Evolutionary conservation across 257 asterid species (phyloP), one percentile per base, ranked within the genome.

Genomic region (Solanum sparsipilum): DNA sequence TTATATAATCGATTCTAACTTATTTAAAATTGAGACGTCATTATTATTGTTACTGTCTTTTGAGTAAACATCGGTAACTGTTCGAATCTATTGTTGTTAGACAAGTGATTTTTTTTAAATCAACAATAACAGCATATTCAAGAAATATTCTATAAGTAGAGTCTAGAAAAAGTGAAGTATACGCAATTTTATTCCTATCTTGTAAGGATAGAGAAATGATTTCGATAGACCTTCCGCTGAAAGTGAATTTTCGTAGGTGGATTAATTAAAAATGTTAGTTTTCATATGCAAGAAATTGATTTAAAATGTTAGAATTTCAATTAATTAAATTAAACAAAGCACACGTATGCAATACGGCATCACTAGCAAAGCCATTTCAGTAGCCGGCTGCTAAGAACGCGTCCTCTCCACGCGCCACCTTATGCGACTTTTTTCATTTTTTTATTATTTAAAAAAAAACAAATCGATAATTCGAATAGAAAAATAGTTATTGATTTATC

Each of bases 331-430:
- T 39, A 13, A 41, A 2, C 35, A 78, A 41, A 25, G 18, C 70
- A 13, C 34, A 52, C 75, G 70, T 71, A 70, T 71, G 82, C 89
- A 56, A 86, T 21, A 75, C 78, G 83, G 16, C 84, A 23, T 41
- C 88, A 29, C 38, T 44, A 27, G 18, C 68, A 10, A n/a, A 71
- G 87, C 89, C 87, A 67, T 90, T 83, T 18, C 20, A n/a, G 84
- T 21, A 36, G 34, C 32, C 83, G 32, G 58, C 83, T 3, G 83
- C 12, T 75, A 13, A 36, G 15, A 75, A 38, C 32, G 84, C 35
- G 60, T 39, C n/a, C 35, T 15, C 31, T 15, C 46, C 88, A 90
- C 92, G 90, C 88, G 88, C 91, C 72, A 56, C 38, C 84, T 27
- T 25, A 34, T 56, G 48, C 60, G 76, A 85, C 36, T 65, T 67